Evolutionary conservation across 257 asterid species (phyloP), one percentile per base, ranked within the genome.

Genomic region (Solanum raphanifolium): DNA sequence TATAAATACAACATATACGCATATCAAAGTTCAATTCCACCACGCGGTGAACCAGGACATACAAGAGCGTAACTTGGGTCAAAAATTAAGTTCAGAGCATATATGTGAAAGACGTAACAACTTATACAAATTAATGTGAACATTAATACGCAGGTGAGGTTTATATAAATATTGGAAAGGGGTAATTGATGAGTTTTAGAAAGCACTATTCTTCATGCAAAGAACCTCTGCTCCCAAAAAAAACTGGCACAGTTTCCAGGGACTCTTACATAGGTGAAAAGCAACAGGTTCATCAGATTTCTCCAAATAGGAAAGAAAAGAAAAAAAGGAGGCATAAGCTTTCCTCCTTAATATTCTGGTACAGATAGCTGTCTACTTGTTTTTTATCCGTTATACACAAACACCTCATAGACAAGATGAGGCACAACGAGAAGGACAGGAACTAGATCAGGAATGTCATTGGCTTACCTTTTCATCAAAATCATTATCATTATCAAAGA

Each of bases 401-500:
- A 81, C 41, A 82, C 43, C 69, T 48, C 21, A 82, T 48, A 79
- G 85, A 79, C 86, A 82, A 75, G 41, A 78, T 69, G 35, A 73
- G 52, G 39, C 36, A 27, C 85, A 18, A n/a, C 29, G 5, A 38
- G n/a, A 27, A 46, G 74, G 48, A 41, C 38, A 88, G 68, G 81
- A 88, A 71, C 21, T 46, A 62, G 16, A 87, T 29, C 29, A 69
- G 4, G 35, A 79, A 88, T 39, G 36, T 18, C 73, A 88, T 32
- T 48, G 76, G 83, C 83, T 62, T 92, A 95, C 98, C 98, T 91
- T 87, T 39, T 76, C 88, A 87, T 91, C 88, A 66, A 86, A 62
- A 81, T 92, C 94, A 90, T 83, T 86, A 81, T 91, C 98, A 93
- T 94, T 90, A 86, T 75, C 94, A 91, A 95, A 97, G 89, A 94